Evolutionary conservation across 441 rosid genomes (phyloP).

Genomic region (Adansonia rubrostipa): DNA sequence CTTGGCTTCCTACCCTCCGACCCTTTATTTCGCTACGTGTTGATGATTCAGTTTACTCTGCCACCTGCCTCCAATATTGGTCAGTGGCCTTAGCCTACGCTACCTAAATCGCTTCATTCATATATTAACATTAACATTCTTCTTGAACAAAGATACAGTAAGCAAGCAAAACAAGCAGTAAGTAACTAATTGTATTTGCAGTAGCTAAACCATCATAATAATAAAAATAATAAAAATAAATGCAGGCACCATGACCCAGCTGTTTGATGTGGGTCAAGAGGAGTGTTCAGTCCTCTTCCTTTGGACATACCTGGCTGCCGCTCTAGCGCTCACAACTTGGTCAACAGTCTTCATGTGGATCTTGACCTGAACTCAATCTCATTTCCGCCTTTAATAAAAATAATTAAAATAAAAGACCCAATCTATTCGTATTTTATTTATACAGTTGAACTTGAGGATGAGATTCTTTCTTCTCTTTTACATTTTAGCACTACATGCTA

Average conservation of each 20-base stretch:
- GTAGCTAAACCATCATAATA: too few relatives aligned
- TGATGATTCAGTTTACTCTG: constrained; percentile 81
- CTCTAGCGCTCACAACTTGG: constrained; percentile 79
- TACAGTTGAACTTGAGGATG: not conserved
- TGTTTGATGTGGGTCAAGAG: constrained; percentile 85
- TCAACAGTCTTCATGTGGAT: constrained; percentile 83
- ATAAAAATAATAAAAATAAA: not conserved
- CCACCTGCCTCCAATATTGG: constrained; percentile 97
- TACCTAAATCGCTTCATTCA: not conserved
- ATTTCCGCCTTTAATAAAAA: too few relatives aligned
- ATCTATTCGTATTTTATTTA: not conserved
- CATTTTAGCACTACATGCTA: too few relatives aligned
- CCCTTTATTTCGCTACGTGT: constrained; percentile 71
- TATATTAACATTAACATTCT: not conserved
- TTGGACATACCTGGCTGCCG: constrained; percentile 84
- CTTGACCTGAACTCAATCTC: constrained; percentile 44
- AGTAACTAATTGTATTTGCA: too few relatives aligned
- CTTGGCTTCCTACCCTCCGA: constrained; percentile 76
- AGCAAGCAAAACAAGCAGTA: too few relatives aligned
- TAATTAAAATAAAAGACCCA: not conserved
- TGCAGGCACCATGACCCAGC: constrained; percentile 87
- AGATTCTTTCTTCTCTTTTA: too few relatives aligned
- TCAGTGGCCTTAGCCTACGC: constrained; percentile 13
- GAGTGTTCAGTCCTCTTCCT: constrained; percentile 91
- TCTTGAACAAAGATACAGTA: too few relatives aligned